Percentiles rank a stretch among this genome's conserved stretches.
Evolutionary conservation across 257 asterid species (phyloP).

Genomic region (Paraleonurus japonicus): DNA sequence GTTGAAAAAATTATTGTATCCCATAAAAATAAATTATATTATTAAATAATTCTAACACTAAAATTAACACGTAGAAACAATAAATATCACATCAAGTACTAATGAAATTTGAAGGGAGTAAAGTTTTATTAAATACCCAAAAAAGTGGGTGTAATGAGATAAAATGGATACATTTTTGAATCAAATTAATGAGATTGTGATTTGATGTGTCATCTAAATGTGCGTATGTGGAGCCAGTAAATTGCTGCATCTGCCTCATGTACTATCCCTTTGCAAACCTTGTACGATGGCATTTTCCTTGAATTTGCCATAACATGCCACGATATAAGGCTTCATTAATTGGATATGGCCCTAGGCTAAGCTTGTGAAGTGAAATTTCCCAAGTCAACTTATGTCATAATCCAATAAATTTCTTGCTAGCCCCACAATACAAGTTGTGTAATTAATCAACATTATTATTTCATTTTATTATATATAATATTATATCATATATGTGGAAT

Average conservation of each 20-base stretch:
- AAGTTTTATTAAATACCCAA: too few relatives aligned
- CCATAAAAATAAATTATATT: too few relatives aligned
- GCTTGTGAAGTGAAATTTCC: not conserved
- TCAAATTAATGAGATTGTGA: not conserved
- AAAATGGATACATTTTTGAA: not conserved
- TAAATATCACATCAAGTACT: too few relatives aligned
- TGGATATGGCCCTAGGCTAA: not conserved
- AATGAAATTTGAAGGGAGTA: too few relatives aligned
- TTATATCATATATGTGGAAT: too few relatives aligned
- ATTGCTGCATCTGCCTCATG: not conserved
- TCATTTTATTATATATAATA: too few relatives aligned
- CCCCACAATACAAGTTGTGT: not conserved
- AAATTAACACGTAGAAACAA: too few relatives aligned
- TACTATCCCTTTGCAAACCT: not conserved
- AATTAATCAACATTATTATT: too few relatives aligned
- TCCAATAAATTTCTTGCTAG: not conserved
- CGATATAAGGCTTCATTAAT: conserved; percentile 21
- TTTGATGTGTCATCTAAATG: not conserved
- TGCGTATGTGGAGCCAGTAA: not conserved
- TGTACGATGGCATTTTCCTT: conserved; percentile 18
- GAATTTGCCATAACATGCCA: conserved; percentile 13
- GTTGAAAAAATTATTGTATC: too few relatives aligned
- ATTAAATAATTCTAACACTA: too few relatives aligned
- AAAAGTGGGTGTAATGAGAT: not conserved
- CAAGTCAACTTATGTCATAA: conserved; percentile 8